Evolutionary conservation across 148 eudicot genomes (phyloP), one percentile per base, ranked within the genome.

Genomic region (Camellia sinensis): DNA sequence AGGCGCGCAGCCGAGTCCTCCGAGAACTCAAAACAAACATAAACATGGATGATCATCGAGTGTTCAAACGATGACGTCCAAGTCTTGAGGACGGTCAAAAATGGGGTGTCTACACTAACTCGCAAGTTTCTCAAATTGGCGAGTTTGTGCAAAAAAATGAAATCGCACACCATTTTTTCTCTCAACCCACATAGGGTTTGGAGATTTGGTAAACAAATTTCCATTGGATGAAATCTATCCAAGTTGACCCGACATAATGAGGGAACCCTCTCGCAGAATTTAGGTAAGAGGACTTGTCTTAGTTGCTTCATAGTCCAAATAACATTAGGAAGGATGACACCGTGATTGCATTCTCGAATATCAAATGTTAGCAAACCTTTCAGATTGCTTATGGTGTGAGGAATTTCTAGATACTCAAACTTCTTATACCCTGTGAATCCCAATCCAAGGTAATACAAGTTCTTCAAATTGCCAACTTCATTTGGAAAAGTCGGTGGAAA

Each of bases 381-480:
- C 6, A 80, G 73, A 10, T 65, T 64, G 53, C 54, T 65, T 50
- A 74, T 74, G 12, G 71, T 53, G 3, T 40, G 8, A 18, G 82
- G 78, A 18, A 80, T 9, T 6, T 8, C 45, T 50, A 3, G 37
- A 29, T 29, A 29, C 37, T 29, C 37, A 29, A 29, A 29, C 37
- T 29, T 29, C 37, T 29, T 8, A 48, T 29, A 6, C 10, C 0
- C 45, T 4, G 9, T 7, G 52, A 7, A 29, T 11, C 37, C 63
- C 75, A 67, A 60, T 37, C 17, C 53, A 44, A 73, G 66, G 60
- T 45, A 65, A 52, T 11, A 63, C 48, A 80, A 80, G 52, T 74
- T n/a, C 2, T 9, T 80, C 13, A 80, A 63, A 18, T 79, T 45
- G 17, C 54, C 65, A 37, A 80, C 62, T 18, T 65, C 82, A 22